phyloP scores from a whole-genome alignment of 495 filamentous ascomycete genomes.

The Penicillium daleae region DNA sequence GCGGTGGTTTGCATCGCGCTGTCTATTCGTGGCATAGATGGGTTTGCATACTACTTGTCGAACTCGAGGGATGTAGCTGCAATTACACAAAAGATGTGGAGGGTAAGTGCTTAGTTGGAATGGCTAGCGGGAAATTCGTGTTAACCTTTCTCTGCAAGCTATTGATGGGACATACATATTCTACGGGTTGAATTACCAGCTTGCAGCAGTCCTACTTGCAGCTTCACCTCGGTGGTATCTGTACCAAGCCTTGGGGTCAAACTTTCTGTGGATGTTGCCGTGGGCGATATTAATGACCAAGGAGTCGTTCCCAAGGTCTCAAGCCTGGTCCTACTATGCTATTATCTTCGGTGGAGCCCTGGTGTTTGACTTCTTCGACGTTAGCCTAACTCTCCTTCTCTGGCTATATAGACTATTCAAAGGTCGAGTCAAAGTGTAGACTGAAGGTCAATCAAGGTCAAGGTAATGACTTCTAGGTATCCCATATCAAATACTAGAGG shows the following conservation, averaged over 20 bases:
- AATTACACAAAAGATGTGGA: conserved; percentile 73
- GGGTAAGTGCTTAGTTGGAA: conserved; percentile 17
- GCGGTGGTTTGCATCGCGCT: conserved; percentile 66
- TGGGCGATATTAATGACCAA: conserved; percentile 68
- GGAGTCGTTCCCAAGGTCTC: conserved; percentile 45
- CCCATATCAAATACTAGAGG: no score
- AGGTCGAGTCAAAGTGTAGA: conserved; percentile 13
- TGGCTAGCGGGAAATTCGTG: neutral
- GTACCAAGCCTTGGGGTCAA: conserved; percentile 65
- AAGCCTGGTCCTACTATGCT: conserved; percentile 70
- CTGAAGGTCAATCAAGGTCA: neutral
- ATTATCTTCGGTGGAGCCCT: conserved; percentile 72
- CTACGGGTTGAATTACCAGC: conserved; percentile 66
- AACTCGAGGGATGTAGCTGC: conserved; percentile 56
- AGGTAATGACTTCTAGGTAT: neutral
- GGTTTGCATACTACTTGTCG: conserved; percentile 65
- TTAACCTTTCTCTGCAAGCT: conserved; percentile 32
- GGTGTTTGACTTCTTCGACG: conserved; percentile 65
- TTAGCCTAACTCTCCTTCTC: conserved; percentile 5
- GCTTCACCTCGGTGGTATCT: conserved; percentile 71
- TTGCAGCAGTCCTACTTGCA: conserved; percentile 66
- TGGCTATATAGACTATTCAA: conserved; percentile 13
- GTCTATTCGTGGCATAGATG: conserved; percentile 56
- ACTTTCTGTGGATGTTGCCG: conserved; percentile 69
- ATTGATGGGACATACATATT: conserved; percentile 80